Conservation (phyloP, 2,329 filamentous ascomycete species). For the Paecilomyces dactylethromorphus region DNA sequence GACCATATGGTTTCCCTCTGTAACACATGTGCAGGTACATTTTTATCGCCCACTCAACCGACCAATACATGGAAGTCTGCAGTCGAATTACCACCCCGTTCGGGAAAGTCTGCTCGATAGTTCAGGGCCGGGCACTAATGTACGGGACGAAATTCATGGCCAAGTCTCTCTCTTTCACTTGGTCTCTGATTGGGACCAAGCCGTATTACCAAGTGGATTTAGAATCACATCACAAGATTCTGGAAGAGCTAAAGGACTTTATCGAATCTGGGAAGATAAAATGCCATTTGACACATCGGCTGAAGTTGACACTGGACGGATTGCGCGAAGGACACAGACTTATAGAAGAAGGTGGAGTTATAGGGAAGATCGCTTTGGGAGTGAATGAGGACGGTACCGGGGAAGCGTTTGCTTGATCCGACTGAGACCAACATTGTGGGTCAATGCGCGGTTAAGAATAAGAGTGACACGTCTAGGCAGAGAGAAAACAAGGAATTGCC, state of each 20-base stretch:
- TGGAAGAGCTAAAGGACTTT: conserved; percentile 26
- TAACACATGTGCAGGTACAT: conserved; percentile 33
- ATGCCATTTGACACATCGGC: conserved; percentile 31
- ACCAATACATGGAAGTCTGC: conserved; percentile 34
- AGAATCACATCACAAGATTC: conserved; percentile 34
- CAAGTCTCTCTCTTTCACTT: conserved; percentile 38
- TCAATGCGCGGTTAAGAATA: background rate
- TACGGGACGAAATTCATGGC: conserved; percentile 43
- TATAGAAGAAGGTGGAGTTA: conserved; percentile 32
- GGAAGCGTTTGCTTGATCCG: background rate
- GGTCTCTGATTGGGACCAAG: conserved; percentile 38
- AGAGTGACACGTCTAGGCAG: background rate
- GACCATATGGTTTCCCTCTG: background rate
- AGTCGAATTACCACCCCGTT: conserved; percentile 37
- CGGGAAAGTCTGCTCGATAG: conserved; percentile 41
- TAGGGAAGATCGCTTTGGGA: conserved; percentile 6
- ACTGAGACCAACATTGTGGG: background rate
- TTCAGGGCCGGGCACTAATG: conserved; percentile 38
- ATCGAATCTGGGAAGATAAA: conserved; percentile 31
- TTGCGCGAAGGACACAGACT: conserved; percentile 34
- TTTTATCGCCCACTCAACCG: conserved; percentile 37
- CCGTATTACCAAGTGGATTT: conserved; percentile 33
- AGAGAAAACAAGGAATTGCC: background rate
- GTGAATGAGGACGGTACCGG: background rate
- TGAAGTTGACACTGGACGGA: conserved; percentile 30